Conservation (phyloP, 2,329 filamentous ascomycete species). For the Talaromyces marneffei region DNA sequence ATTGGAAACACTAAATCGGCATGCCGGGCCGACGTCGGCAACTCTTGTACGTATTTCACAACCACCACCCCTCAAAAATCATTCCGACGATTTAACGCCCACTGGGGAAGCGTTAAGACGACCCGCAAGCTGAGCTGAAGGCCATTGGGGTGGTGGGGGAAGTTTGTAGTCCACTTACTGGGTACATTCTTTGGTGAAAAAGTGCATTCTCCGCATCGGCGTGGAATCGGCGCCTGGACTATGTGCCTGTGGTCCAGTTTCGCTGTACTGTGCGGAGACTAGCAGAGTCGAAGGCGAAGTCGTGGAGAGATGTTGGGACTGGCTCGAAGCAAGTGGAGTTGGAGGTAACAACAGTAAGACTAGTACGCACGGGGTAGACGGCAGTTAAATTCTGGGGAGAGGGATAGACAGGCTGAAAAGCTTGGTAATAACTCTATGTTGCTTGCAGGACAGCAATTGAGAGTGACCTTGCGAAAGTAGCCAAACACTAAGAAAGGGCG, state of each 20-base stretch:
- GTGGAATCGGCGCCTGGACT: background rate
- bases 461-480: too few species aligned
- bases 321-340: too few species aligned
- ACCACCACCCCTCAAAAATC: background rate
- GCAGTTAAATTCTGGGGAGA: too few species aligned
- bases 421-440: background rate
- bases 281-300: background rate
- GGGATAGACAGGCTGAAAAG: background rate
- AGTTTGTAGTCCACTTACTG: background rate
- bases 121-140: background rate
- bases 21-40: conserved; percentile 4
- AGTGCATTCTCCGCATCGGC: background rate
- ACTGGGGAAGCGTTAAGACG: background rate
- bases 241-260: background rate
- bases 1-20: background rate
- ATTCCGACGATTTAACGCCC: background rate
- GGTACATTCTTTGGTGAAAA: background rate
- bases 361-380: too few species aligned
- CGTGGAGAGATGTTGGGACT: background rate
- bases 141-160: background rate
- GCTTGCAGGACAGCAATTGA: background rate
- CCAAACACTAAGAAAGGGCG: too few species aligned
- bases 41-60: background rate
- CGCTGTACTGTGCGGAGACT: background rate
- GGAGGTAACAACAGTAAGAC: too few species aligned